phyloP scores from a whole-genome alignment of 139 green algal species.

The Chlorella sp. region DNA sequence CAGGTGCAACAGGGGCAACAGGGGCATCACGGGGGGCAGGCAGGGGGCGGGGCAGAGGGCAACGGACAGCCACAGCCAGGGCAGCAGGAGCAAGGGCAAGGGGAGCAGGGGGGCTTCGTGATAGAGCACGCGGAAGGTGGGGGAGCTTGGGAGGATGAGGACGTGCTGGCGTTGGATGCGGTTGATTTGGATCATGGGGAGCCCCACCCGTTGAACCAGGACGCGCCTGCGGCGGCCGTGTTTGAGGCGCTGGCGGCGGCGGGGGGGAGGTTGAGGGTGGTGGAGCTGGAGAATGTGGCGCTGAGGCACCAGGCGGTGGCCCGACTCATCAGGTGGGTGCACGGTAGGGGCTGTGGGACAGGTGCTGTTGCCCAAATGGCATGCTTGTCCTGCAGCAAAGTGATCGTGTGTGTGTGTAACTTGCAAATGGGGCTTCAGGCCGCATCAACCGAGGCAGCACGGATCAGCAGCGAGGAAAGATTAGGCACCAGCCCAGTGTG shows the following conservation, averaged over 20 bases:
- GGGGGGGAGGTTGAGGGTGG: background rate
- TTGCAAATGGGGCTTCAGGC: background rate
- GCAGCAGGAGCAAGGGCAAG: too few species aligned
- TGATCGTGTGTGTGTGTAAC: background rate
- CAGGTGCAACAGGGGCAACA: background rate
- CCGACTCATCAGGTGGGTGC: background rate
- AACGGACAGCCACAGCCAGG: background rate
- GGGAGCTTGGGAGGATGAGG: background rate
- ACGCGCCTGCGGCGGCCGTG: background rate
- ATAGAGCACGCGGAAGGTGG: background rate
- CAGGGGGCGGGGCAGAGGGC: too few species aligned
- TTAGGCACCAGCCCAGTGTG: background rate
- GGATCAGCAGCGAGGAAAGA: background rate
- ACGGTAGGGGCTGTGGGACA: background rate
- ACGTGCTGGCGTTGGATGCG: background rate
- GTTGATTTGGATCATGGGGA: background rate
- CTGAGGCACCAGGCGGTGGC: background rate
- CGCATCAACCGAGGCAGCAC: background rate
- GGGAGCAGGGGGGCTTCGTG: too few species aligned
- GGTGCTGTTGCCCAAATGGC: background rate
- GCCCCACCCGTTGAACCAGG: background rate
- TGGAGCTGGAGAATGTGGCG: background rate
- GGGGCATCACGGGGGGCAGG: background rate
- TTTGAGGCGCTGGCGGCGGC: background rate
- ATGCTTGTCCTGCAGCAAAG: background rate